These are phyloP conservation scores for Oryza meyeriana DNA, from an alignment of 176 grass and related monocot species.

Conservation along the genomic window DNA sequence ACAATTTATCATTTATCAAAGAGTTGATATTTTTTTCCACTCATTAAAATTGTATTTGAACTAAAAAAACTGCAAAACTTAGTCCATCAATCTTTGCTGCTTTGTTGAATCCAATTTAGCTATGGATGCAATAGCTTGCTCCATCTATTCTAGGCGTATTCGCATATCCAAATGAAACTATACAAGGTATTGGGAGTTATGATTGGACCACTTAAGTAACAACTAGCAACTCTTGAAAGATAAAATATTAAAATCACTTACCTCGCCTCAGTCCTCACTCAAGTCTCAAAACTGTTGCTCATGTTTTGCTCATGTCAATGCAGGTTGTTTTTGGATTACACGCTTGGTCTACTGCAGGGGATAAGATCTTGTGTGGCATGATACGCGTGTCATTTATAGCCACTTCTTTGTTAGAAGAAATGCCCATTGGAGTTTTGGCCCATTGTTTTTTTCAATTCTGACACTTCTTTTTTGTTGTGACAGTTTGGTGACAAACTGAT, in stretches of 20 bases:
- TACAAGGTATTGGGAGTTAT: background rate
- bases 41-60: background rate
- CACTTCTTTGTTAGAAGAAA: conserved; percentile 16
- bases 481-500: background rate
- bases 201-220: background rate
- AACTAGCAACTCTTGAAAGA: background rate
- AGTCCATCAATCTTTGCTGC: background rate
- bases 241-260: background rate
- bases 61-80: background rate
- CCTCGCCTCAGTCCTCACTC: background rate
- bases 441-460: background rate
- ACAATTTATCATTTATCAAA: conserved; percentile 6
- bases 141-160: conserved; percentile 5
- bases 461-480: conserved; percentile 4
- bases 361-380: conserved; percentile 14
- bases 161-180: background rate
- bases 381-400: conserved; percentile 3
- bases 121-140: background rate
- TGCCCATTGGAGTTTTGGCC: background rate
- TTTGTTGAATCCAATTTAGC: background rate
- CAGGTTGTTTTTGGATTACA: conserved; percentile 33
- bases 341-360: background rate
- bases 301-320: conserved; percentile 21
- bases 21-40: too few species aligned
- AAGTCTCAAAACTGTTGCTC: background rate